phyloP scores from a whole-genome alignment of 176 grass and related monocot species.

The Avena atlantica region DNA sequence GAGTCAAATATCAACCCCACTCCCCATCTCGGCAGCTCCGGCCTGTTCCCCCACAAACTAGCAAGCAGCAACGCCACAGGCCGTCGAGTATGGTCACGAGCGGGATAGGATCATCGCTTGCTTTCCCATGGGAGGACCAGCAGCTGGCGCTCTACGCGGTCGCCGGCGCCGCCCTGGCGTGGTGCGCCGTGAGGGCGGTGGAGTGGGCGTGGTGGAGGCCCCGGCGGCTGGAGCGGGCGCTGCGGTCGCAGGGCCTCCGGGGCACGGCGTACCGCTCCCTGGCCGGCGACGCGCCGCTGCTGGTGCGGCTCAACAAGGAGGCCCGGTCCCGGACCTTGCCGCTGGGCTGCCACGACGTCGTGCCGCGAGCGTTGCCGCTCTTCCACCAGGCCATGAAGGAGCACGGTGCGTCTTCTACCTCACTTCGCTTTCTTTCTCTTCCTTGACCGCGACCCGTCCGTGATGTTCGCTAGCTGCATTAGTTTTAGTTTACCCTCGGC shows the following conservation, averaged over 20 bases:
- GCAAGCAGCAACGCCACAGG: not conserved
- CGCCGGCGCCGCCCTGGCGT: constrained; percentile 27
- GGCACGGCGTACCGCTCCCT: constrained; percentile 62
- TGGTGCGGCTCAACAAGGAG: constrained; percentile 53
- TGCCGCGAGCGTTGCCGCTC: constrained; percentile 48
- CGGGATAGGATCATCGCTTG: not conserved
- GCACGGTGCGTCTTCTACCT: constrained; percentile 32
- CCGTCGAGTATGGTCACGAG: not conserved
- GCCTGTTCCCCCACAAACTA: not conserved
- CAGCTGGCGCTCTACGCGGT: not conserved
- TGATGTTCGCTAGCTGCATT: not conserved
- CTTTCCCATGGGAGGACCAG: constrained; percentile 13
- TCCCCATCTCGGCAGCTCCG: not conserved
- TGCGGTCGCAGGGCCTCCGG: constrained; percentile 60
- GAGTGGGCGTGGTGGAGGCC: constrained; percentile 73
- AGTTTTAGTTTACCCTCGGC: not conserved
- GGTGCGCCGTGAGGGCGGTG: constrained; percentile 49
- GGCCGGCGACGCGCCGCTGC: constrained; percentile 48
- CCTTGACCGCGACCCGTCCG: not conserved
- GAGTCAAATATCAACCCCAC: not conserved
- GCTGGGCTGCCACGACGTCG: constrained; percentile 57
- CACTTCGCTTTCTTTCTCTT: not conserved
- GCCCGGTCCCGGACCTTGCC: constrained; percentile 52
- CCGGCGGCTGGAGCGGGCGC: constrained; percentile 41
- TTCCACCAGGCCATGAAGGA: constrained; percentile 59